Base-by-base conservation (phyloP, 179 eudicot species). In the Patellifolia procumbens region DNA sequence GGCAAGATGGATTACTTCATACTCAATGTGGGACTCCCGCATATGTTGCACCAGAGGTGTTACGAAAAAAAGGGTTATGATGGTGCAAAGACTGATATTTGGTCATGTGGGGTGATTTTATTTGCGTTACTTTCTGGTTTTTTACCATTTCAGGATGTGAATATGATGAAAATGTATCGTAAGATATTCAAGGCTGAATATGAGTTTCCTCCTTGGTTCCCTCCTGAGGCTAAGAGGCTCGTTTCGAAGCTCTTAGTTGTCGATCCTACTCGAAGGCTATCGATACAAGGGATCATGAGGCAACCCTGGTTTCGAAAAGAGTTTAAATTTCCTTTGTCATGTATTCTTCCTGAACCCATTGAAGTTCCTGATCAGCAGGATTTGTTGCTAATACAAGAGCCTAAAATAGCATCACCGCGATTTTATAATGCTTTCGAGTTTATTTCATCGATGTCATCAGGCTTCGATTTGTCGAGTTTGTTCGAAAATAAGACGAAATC, bases 11-110 rank as follows among this genome's bases (percentile, higher is more conserved):
- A 0, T 28, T 90, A 28, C 80, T 93, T 12, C 92, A 93, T 74
- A 93, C 98, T 0, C 91, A 80, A 82, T 93, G 98, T 69, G 97
- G 97, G 1, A 93, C 98, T 1, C 97, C 98, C 0, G 97, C 98
- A 0, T 93, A 91, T 69, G 88, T 90, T 15, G 95, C 98, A 3
- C 98, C 98, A 1, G 97, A 93, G 80, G 93, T 93, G 1, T 68
- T 91, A 4, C 67, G 87, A 64, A 88, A 83, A n/a, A 66, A 88
- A 90, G 59, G 98, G 97, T 12, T 93, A 93, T 24, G 81, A 85
- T 62, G 88, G 88, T 16, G 71, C 81, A 0, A 85, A 81, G 70
- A 76, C 84, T 0, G 88, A 85, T 74, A 83, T 85, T 51, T 85
- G 88, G 88, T 85, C 88, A 4, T 85, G 88, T 74, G 88, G 88